A percentile compares a stretch with the other conserved stretches of the same genome.
These are phyloP conservation scores for Neurospora sp. DNA, from an alignment of 495 filamentous ascomycete species.

Conservation along the genomic window DNA sequence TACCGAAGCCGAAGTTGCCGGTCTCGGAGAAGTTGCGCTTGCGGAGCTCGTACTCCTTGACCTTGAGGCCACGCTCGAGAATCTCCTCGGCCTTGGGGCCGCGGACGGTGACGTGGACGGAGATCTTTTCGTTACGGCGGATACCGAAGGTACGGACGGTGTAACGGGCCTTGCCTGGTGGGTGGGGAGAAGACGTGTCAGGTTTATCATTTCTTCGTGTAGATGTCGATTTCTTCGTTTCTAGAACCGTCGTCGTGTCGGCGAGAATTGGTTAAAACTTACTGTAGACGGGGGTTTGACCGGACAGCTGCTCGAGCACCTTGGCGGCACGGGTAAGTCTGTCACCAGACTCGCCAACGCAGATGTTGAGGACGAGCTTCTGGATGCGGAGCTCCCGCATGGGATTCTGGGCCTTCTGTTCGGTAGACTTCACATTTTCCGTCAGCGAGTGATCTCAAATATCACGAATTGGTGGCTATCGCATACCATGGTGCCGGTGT, in stretches of 20 bases:
- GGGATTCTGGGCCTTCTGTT: constrained; percentile 78
- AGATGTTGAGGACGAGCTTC: constrained; percentile 99
- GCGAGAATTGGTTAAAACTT: constrained; percentile 21
- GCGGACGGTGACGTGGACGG: constrained; percentile 98
- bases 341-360: constrained; percentile 99
- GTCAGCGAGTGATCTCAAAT: constrained; percentile 7
- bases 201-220: background rate
- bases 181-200: background rate
- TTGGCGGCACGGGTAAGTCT: constrained; percentile 99
- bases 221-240: background rate
- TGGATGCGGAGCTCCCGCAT: constrained; percentile 99
- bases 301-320: constrained; percentile 97
- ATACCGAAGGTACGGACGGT: constrained; percentile 99
- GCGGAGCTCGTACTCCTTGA: constrained; percentile 99
- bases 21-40: constrained; percentile 99
- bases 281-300: constrained; percentile 99
- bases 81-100: constrained; percentile 99
- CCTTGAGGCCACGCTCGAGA: constrained; percentile 98
- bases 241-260: background rate
- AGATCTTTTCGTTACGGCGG: constrained; percentile 99
- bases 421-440: constrained; percentile 28
- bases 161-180: constrained; percentile 93
- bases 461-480: background rate
- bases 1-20: constrained; percentile 99
- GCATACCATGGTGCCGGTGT: constrained; percentile 22